Percentiles rank a stretch among this genome's conserved stretches.
These are phyloP conservation scores for Yarrowia sp. DNA, from an alignment of 805 yeast genomes.

Conservation along the genomic window DNA sequence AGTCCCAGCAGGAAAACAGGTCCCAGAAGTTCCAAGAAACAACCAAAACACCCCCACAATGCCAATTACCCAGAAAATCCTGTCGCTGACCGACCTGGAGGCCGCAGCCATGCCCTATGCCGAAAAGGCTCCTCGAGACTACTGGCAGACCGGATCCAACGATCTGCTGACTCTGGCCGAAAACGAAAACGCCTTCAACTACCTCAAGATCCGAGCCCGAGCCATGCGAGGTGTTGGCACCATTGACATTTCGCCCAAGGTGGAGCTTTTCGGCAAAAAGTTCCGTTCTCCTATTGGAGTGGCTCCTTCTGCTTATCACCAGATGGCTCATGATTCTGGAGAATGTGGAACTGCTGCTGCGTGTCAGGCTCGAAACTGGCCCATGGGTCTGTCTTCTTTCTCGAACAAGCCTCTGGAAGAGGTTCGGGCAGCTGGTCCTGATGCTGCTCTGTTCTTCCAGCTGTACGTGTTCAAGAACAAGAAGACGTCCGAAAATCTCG, in stretches of 20 bases:
- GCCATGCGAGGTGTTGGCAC: constrained; percentile 35
- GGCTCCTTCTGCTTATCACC: constrained; percentile 39
- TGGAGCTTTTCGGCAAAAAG: constrained; percentile 33
- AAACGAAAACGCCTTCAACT: constrained; percentile 33
- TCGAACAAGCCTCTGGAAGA: constrained; percentile 34
- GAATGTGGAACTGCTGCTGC: constrained; percentile 39
- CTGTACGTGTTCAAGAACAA: constrained; percentile 36
- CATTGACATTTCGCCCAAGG: constrained; percentile 31
- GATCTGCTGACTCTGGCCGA: constrained; percentile 35
- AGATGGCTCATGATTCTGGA: constrained; percentile 37
- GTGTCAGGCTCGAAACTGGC: constrained; percentile 34
- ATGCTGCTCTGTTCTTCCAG: constrained; percentile 33
- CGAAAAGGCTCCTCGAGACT: constrained; percentile 29
- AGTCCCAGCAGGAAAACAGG: too few species aligned
- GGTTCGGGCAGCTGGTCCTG: constrained; percentile 33
- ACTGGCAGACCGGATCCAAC: constrained; percentile 37
- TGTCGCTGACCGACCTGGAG: constrained; percentile 28
- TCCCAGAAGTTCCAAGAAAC: too few species aligned
- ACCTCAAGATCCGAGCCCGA: constrained; percentile 35
- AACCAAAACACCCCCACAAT: background rate
- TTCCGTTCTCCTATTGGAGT: constrained; percentile 37
- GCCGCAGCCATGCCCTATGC: constrained; percentile 27
- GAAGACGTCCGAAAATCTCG: constrained; percentile 32
- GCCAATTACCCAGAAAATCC: constrained; percentile 21
- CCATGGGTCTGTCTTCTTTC: constrained; percentile 36